A percentile compares a stretch with the other conserved stretches of the same genome.
Conservation (phyloP, 768 basidiomycete species). For the Grammothele lineata region DNA sequence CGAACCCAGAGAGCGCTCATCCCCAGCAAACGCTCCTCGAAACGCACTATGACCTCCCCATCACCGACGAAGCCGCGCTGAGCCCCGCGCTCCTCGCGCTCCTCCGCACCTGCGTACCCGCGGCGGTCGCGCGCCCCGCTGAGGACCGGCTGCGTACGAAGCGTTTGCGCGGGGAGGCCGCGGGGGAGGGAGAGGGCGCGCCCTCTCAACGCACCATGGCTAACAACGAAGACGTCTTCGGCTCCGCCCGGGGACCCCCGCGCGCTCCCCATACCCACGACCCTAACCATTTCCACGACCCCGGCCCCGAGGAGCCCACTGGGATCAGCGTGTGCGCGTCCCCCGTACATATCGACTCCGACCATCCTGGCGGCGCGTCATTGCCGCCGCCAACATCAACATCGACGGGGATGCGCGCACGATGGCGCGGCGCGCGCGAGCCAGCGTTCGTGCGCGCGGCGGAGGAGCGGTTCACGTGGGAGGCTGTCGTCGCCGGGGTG, state of each 20-base stretch:
- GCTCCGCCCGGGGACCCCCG: not conserved
- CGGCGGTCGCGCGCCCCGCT: constrained; percentile 20
- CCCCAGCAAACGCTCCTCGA: constrained; percentile 13
- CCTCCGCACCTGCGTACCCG: constrained; percentile 27
- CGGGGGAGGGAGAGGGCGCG: constrained; percentile 2
- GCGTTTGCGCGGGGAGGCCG: constrained; percentile 3
- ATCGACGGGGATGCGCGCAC: no score
- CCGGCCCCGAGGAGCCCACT: constrained; percentile 14
- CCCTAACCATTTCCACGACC: not conserved
- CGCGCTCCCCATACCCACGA: no score
- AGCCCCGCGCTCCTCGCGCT: constrained; percentile 23
- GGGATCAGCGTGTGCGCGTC: constrained; percentile 48
- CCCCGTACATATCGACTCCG: constrained; percentile 26
- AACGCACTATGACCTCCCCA: constrained; percentile 26
- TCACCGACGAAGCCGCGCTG: constrained; percentile 24
- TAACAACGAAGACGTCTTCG: constrained; percentile 6
- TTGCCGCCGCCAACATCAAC: no score
- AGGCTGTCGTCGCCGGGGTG: constrained; percentile 45
- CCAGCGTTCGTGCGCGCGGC: constrained; percentile 50
- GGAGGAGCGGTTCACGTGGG: constrained; percentile 68
- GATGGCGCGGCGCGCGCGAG: constrained; percentile 9
- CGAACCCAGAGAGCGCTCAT: not conserved
- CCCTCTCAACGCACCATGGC: not conserved
- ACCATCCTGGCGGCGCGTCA: no score
- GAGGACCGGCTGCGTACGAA: constrained; percentile 13